A percentile compares a stretch with the other conserved stretches of the same genome.
Conservation (phyloP, 768 basidiomycete genomes). For the Podaxis sp. region DNA sequence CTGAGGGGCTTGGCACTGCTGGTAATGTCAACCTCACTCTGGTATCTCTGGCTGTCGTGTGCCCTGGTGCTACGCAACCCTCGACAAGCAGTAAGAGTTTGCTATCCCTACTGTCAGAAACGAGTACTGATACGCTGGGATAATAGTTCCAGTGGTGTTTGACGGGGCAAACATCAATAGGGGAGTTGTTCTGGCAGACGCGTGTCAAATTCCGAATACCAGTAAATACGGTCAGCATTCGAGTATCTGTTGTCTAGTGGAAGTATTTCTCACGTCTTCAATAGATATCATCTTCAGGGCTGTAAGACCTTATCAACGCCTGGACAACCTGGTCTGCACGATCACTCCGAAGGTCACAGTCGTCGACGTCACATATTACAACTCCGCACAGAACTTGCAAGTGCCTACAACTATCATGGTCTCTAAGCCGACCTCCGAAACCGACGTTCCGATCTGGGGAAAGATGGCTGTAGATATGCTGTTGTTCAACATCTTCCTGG, state of each 20-base stretch:
- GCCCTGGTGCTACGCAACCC: not conserved
- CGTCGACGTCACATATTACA: not conserved
- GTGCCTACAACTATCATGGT: not conserved
- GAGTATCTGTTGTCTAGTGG: not conserved
- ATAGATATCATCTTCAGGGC: conserved; percentile 4
- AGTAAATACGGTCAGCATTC: not conserved
- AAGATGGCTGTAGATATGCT: not conserved
- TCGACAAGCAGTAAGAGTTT: not conserved
- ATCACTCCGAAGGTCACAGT: not conserved
- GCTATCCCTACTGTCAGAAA: not conserved
- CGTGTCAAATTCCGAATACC: not conserved
- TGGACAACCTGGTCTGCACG: not conserved
- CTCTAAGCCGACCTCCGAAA: not conserved
- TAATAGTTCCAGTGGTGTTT: not conserved
- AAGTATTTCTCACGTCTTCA: not conserved
- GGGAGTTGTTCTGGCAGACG: not conserved
- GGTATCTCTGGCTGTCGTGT: not conserved
- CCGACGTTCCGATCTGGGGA: not conserved
- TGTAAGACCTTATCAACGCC: not conserved
- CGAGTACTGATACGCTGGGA: not conserved
- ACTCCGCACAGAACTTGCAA: too few species aligned
- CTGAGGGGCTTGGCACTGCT: not conserved
- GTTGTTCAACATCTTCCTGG: not conserved
- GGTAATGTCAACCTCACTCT: not conserved
- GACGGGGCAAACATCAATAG: not conserved